A percentile compares a stretch with the other conserved stretches of the same genome.
phyloP scores from a whole-genome alignment of 495 filamentous ascomycete genomes.

The Melanomma pulvis-pyrius region DNA sequence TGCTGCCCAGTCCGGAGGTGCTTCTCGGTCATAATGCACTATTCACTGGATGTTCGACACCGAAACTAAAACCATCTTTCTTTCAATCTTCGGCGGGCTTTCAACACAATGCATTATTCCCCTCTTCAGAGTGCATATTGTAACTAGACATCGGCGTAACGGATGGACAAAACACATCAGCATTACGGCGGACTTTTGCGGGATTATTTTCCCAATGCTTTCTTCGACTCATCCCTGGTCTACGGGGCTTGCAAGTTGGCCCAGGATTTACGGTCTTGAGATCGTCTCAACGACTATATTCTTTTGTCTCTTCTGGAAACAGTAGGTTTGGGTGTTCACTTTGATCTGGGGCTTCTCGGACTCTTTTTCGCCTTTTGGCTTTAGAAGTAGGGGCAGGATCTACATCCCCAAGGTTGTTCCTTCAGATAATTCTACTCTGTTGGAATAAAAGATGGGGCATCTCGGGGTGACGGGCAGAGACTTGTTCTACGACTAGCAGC shows the following conservation, averaged over 20 bases:
- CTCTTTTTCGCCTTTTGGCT: neutral
- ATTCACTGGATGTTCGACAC: neutral
- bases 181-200: slow-evolving; percentile 7
- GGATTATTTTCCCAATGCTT: neutral
- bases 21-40: slow-evolving; percentile 5
- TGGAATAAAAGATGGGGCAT: neutral
- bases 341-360: neutral
- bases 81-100: slow-evolving; percentile 8
- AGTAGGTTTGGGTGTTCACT: neutral
- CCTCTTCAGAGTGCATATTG: slow-evolving; percentile 11
- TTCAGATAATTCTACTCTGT: neutral
- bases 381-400: neutral
- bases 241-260: neutral
- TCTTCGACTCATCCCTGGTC: neutral
- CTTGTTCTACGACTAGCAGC: neutral
- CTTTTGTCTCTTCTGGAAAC: neutral
- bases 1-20: neutral
- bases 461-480: neutral
- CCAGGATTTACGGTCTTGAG: neutral
- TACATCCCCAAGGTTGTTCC: neutral
- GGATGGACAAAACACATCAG: slow-evolving; percentile 9
- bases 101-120: slow-evolving; percentile 23
- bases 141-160: slow-evolving; percentile 6
- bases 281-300: neutral
- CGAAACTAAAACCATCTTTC: neutral